Percentiles rank a stretch among this genome's conserved stretches.
phyloP scores from a whole-genome alignment of 495 filamentous ascomycete species.

The Hypoxylon intermedium region DNA sequence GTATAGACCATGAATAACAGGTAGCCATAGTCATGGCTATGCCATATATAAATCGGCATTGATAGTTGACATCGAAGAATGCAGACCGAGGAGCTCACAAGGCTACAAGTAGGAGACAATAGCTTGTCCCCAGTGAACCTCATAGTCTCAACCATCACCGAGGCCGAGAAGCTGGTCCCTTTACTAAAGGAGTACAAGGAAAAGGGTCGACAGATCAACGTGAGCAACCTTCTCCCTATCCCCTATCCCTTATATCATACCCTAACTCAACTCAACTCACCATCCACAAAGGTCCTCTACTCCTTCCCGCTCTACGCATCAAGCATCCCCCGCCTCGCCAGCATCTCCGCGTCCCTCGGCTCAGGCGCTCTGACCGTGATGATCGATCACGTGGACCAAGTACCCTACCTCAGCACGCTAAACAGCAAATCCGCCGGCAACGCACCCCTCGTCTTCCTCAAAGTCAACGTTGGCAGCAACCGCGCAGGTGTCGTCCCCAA shows the following conservation, averaged over 20 bases:
- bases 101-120: constrained; percentile 71
- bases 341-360: constrained; percentile 58
- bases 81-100: constrained; percentile 75
- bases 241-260: constrained; percentile 7
- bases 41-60: no score
- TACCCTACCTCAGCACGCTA: constrained; percentile 55
- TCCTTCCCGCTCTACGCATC: constrained; percentile 75
- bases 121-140: constrained; percentile 63
- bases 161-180: constrained; percentile 73
- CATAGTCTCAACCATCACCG: constrained; percentile 78
- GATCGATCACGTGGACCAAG: constrained; percentile 73
- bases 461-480: constrained; percentile 79
- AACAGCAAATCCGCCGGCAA: constrained; percentile 45
- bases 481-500: constrained; percentile 71
- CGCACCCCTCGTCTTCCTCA: constrained; percentile 68
- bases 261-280: not conserved
- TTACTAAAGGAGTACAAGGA: constrained; percentile 65
- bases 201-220: constrained; percentile 62
- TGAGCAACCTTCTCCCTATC: constrained; percentile 37
- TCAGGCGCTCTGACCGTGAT: constrained; percentile 66
- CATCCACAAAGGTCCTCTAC: constrained; percentile 63
- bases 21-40: not conserved
- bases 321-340: constrained; percentile 62
- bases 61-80: no score
- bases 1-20: constrained; percentile 46